Evolutionary conservation across 225 moss, liverwort and hornwort genomes (phyloP).

Genomic region (Ulota crispa): DNA sequence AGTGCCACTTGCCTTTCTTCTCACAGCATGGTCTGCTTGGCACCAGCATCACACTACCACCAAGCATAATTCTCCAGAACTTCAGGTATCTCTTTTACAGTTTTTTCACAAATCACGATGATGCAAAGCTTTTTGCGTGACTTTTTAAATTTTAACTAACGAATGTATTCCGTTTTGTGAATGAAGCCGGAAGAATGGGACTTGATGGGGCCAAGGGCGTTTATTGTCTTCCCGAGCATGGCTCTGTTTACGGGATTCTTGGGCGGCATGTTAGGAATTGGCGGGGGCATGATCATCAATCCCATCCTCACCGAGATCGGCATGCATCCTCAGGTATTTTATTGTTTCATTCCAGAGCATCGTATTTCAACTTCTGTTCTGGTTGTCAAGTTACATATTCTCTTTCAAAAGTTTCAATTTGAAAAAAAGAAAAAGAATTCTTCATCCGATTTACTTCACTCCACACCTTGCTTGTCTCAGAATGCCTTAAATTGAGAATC

Average conservation of each 20-base stretch:
- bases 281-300: conserved; percentile 79
- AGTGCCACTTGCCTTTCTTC: conserved; percentile 58
- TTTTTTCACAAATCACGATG: background rate
- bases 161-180: background rate
- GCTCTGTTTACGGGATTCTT: conserved; percentile 68
- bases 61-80: conserved; percentile 23
- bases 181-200: conserved; percentile 52
- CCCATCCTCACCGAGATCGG: conserved; percentile 75
- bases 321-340: conserved; percentile 71
- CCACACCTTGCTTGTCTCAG: background rate
- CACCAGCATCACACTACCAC: conserved; percentile 35
- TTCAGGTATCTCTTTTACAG: conserved; percentile 24
- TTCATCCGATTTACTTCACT: background rate
- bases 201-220: conserved; percentile 45
- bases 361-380: background rate
- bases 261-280: conserved; percentile 84
- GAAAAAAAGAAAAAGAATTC: background rate
- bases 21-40: conserved; percentile 48
- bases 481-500: background rate
- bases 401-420: background rate
- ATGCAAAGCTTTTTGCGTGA: background rate
- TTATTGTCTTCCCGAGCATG: conserved; percentile 52
- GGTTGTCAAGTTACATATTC: background rate
- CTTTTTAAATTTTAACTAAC: background rate
- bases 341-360: background rate